Base-by-base conservation (phyloP, 176 grass and related monocot genomes). In the Luzula sylvatica region DNA sequence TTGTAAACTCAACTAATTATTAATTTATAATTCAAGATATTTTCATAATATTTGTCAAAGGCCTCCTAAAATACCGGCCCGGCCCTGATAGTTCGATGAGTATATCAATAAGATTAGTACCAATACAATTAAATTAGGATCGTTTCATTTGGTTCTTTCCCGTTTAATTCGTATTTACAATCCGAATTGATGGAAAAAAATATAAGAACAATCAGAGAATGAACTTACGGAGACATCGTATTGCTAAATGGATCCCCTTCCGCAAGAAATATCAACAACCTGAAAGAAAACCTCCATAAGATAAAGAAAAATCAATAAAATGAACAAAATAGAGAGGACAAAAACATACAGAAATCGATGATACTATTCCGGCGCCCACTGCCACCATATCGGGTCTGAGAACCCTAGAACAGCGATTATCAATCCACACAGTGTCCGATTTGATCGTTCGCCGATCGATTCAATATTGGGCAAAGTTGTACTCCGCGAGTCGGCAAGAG, bases 341-440 rank as follows among this genome's bases (percentile, higher is more conserved):
- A 47, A 4, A 15, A 38, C 74, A 52, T 71, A 77, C 74, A 23
- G 50, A 39, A 7, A 35, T 17, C 12, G 53, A 28, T 13, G 42
- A 21, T 30, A 30, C 18, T 55, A 41, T 28, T 4, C 4, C 26
- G 25, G 56, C 15, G 2, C 17, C 16, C 7, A 16, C 41, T 46
- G 40, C 65, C 61, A 79, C 46, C 76, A 73, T 79, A 26, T 53
- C 61, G 61, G 70, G 60, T 46, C 22, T 14, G 13, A 53, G 54
- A 72, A 79, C 75, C 69, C 68, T 72, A 79, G 59, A 22, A 14
- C 28, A 55, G 40, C 67, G 59, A 68, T 45, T n/a, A n/a, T n/a
- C n/a, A n/a, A n/a, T n/a, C n/a, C n/a, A n/a, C 27, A 60, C 69
- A 14, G 30, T 15, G 41, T 24, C 26, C 42, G 5, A 70, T 56